Evolutionary conservation across 495 filamentous ascomycete genomes (phyloP).

Genomic region (Oleoguttula mirabilis): DNA sequence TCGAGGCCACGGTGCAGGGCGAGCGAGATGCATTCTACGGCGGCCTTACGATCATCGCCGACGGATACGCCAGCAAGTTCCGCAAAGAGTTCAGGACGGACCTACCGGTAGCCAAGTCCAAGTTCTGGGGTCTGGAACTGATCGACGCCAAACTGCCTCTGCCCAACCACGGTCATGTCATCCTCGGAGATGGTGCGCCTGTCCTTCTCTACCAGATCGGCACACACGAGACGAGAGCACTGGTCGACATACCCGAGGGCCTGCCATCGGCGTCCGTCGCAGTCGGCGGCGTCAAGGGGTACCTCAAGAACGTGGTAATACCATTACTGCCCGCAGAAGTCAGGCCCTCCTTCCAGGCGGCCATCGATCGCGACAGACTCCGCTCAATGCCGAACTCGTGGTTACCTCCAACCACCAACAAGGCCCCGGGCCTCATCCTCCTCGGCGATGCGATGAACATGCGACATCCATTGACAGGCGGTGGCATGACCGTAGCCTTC

Average conservation of each 20-base stretch:
- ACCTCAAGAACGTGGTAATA: conserved; percentile 64
- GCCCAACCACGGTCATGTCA: conserved; percentile 69
- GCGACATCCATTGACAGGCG: conserved; percentile 88
- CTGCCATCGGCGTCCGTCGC: conserved; percentile 55
- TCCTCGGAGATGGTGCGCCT: conserved; percentile 66
- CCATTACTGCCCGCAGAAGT: conserved; percentile 63
- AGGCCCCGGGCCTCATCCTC: conserved; percentile 62
- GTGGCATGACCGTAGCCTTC: conserved; percentile 91
- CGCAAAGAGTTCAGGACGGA: conserved; percentile 64
- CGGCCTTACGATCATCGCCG: conserved; percentile 73
- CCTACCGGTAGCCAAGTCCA: conserved; percentile 56
- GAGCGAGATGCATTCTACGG: conserved; percentile 66
- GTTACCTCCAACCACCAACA: conserved; percentile 62
- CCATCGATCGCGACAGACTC: conserved; percentile 60
- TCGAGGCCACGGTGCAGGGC: conserved; percentile 52
- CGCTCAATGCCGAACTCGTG: conserved; percentile 89
- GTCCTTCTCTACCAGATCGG: conserved; percentile 96
- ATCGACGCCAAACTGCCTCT: conserved; percentile 69
- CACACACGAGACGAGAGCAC: conserved; percentile 77
- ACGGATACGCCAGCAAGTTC: conserved; percentile 91
- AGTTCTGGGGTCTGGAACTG: conserved; percentile 87
- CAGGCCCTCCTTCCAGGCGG: conserved; percentile 59
- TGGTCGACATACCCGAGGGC: conserved; percentile 81
- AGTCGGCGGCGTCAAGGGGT: conserved; percentile 69
- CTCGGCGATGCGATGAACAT: conserved; percentile 93